Percentiles rank a stretch among this genome's conserved stretches.
Conservation (phyloP, 148 eudicot genomes). For the Rhododendron kiyosumense region DNA sequence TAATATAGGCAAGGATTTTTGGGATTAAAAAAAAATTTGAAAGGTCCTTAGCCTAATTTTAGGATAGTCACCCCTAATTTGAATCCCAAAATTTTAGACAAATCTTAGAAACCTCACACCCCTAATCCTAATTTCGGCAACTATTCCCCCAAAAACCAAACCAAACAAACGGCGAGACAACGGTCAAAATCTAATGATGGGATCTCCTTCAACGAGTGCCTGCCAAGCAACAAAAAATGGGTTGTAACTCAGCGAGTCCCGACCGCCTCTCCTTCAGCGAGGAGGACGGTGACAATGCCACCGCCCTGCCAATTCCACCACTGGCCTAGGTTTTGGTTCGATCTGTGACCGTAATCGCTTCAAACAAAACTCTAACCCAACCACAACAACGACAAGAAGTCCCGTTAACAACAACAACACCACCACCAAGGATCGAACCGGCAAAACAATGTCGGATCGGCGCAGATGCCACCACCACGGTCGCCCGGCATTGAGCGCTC, state of each 20-base stretch:
- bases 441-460: conserved; percentile 29
- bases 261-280: conserved; percentile 13
- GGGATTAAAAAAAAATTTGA: too few species aligned
- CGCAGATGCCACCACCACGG: conserved; percentile 32
- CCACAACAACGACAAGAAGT: not conserved
- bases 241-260: conserved; percentile 16
- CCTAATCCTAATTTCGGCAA: too few species aligned
- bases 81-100: too few species aligned
- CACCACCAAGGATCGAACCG: conserved; percentile 7
- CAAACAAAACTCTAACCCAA: conserved; percentile 43
- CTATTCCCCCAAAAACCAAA: too few species aligned
- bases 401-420: not conserved
- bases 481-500: conserved; percentile 9
- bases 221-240: too few species aligned
- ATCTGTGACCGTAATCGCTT: conserved; percentile 54
- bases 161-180: too few species aligned
- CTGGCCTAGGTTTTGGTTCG: conserved; percentile 42
- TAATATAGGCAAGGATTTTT: too few species aligned
- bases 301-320: conserved; percentile 2
- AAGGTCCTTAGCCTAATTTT: too few species aligned
- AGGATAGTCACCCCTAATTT: too few species aligned
- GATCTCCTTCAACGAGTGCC: too few species aligned
- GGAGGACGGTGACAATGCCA: conserved; percentile 5
- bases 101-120: too few species aligned
- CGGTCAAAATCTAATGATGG: too few species aligned